These are phyloP conservation scores for Tephrocybe sp. DNA, from an alignment of 768 basidiomycete genomes.

Conservation along the genomic window DNA sequence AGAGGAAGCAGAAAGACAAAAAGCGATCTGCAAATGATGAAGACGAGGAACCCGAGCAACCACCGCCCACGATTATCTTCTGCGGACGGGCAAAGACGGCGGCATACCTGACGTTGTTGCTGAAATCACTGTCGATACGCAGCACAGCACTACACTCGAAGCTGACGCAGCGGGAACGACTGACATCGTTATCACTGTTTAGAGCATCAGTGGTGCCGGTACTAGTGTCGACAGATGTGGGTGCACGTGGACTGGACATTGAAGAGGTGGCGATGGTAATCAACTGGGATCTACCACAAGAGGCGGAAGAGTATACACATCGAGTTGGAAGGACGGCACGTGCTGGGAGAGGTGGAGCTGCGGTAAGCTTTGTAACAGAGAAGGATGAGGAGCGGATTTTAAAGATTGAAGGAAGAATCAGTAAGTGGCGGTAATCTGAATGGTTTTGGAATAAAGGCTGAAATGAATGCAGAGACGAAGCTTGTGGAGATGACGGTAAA, in stretches of 20 bases:
- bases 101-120: constrained; percentile 79
- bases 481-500: constrained; percentile 72
- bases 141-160: constrained; percentile 91
- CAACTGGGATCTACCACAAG: constrained; percentile 93
- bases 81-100: constrained; percentile 82
- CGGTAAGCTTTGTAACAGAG: constrained; percentile 94
- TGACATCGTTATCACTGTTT: constrained; percentile 83
- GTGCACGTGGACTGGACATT: constrained; percentile 92
- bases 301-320: constrained; percentile 94
- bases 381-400: constrained; percentile 83
- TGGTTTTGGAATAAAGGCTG: not conserved
- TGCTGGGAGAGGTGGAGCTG: constrained; percentile 84
- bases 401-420: constrained; percentile 81
- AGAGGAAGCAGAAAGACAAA: constrained; percentile 29
- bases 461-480: constrained; percentile 55
- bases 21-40: constrained; percentile 36
- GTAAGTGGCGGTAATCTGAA: constrained; percentile 41
- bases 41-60: constrained; percentile 59
- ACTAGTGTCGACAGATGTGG: constrained; percentile 93
- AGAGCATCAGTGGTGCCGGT: constrained; percentile 85
- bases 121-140: constrained; percentile 78
- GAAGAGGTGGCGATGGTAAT: constrained; percentile 95
- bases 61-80: constrained; percentile 97
- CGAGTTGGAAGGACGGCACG: constrained; percentile 93
- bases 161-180: constrained; percentile 86